Base-by-base conservation (phyloP, 345 rosid genomes). In the Euphorbia pulcherrima region DNA sequence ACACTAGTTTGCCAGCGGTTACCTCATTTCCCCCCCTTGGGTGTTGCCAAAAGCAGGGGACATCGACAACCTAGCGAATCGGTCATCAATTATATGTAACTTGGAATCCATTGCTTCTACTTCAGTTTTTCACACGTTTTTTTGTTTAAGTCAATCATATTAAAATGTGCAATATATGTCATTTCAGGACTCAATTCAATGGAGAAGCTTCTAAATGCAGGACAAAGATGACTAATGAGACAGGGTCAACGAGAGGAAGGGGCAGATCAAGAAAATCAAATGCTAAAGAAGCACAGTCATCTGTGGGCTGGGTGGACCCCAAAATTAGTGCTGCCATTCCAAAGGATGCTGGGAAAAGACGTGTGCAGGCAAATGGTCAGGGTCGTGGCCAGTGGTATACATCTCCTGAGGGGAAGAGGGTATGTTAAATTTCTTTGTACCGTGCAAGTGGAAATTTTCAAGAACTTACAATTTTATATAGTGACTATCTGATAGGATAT, bases 371-470 rank as follows among this genome's bases (percentile, higher is more conserved):
- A 65, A 68, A 40, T 56, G 78, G 77, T 60, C 87, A 83, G 77
- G 72, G 85, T 68, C 68, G 85, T 52, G 90, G 95, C 57, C 92
- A 72, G 57, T 93, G 99, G 99, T 86, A 77, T 71, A 90, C 99
- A 62, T 83, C 86, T 6, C 71, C 90, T 47, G 90, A 85, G 29
- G 99, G 99, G 62, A 89, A 74, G 66, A 89, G 84, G 97, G 99
- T 90, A 77, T 47, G 73, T 33, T 68, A 28, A 37, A 51, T 68
- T 52, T 23, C n/a, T n/a, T 5, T 41, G 24, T 51, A 52, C 24
- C 8, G 26, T 51, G 56, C n/a, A 20, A 21, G 39, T 44, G 64
- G 53, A 57, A 37, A 17, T 16, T 33, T 63, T 64, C 44, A 5
- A 27, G 13, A 59, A 54, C 16, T 27, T 27, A 26, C 7, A 41